Evolutionary conservation across 163 green algal species (phyloP).

Genomic region (Chlamydomonas reinhardtii): DNA sequence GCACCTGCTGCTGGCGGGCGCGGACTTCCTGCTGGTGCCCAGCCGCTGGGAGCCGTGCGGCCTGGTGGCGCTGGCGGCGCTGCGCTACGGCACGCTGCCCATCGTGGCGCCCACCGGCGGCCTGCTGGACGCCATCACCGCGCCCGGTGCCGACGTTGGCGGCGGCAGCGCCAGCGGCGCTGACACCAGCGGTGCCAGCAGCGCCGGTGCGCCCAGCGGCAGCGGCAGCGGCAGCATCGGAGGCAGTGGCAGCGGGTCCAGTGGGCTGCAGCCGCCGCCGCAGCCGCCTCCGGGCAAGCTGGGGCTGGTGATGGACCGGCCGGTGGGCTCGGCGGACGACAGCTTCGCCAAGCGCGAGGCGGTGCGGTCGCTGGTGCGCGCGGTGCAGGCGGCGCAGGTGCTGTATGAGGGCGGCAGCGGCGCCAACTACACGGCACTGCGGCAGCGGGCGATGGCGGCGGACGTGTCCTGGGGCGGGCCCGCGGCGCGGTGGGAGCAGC

Average conservation of each 20-base stretch:
- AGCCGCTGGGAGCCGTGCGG: conserved; percentile 84
- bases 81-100: conserved; percentile 85
- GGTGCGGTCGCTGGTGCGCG: conserved; percentile 50
- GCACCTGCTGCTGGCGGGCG: conserved; percentile 83
- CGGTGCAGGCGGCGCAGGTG: conserved; percentile 40
- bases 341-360: conserved; percentile 41
- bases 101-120: conserved; percentile 81
- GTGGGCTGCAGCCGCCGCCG: background rate
- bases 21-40: conserved; percentile 81
- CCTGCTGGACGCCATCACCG: conserved; percentile 78
- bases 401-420: conserved; percentile 18
- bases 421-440: conserved; percentile 40
- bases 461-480: conserved; percentile 79
- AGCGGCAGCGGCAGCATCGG: background rate
- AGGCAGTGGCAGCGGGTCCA: background rate
- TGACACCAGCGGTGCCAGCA: conserved; percentile 16
- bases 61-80: conserved; percentile 82
- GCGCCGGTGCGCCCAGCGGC: too few relatives aligned
- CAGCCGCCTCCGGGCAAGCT: background rate
- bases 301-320: conserved; percentile 22
- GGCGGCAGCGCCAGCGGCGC: background rate
- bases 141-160: background rate
- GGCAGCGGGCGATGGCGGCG: conserved; percentile 66
- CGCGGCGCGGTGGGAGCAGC: conserved; percentile 75
- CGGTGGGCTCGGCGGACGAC: conserved; percentile 40